Evolutionary conservation across 75 land plant species (phyloP).

Genomic region (Selaginella moellendorffii): DNA sequence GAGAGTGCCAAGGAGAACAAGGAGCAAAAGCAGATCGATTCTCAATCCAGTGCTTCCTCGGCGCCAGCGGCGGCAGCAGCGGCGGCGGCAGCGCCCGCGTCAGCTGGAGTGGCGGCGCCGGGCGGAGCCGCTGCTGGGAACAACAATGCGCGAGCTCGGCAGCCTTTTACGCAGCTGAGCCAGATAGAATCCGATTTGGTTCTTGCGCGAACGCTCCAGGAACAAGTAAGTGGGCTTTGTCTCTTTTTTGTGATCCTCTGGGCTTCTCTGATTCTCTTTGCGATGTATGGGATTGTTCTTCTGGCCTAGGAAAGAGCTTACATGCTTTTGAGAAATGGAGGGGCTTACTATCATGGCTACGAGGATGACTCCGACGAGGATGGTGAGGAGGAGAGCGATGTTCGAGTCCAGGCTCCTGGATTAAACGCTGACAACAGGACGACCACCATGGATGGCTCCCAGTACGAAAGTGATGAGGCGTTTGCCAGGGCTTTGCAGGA

Average conservation of each 20-base stretch:
- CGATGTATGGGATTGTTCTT: not conserved
- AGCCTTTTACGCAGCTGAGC: constrained; percentile 65
- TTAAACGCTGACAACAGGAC: constrained; percentile 8
- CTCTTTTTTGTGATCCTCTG: not conserved
- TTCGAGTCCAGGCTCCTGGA: constrained; percentile 23
- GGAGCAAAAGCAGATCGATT: too few relatives aligned
- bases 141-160: constrained; percentile 9
- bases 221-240: constrained; percentile 42
- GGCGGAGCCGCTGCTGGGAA: not conserved
- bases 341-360: constrained; percentile 12
- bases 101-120: too few relatives aligned
- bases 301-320: constrained; percentile 64
- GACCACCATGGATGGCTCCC: constrained; percentile 38
- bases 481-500: constrained; percentile 91
- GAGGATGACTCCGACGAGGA: constrained; percentile 15
- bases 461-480: constrained; percentile 68
- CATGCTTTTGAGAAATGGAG: constrained; percentile 49
- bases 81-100: too few relatives aligned
- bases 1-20: too few relatives aligned
- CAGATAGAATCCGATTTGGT: constrained; percentile 85
- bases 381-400: constrained; percentile 24
- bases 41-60: too few relatives aligned
- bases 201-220: constrained; percentile 79
- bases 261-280: not conserved
- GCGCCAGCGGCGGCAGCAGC: too few relatives aligned